Percentiles rank a stretch among this genome's conserved stretches.
These are phyloP conservation scores for Naganishia kalamii DNA, from an alignment of 768 basidiomycete genomes.

Conservation along the genomic window DNA sequence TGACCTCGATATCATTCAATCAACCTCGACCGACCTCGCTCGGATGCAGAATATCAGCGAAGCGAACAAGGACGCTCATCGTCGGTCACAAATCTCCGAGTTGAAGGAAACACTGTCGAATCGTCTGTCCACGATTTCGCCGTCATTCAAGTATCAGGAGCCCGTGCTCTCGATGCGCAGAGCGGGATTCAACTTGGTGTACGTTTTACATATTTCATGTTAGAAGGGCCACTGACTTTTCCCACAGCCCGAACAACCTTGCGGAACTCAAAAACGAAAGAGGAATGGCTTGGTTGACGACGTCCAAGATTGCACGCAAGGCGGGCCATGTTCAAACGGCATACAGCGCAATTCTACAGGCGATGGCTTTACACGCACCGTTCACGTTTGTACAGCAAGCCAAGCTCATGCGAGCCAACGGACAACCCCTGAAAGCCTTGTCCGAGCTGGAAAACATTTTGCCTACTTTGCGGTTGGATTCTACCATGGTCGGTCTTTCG, in stretches of 20 bases:
- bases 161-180: conserved; percentile 82
- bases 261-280: conserved; percentile 52
- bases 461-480: conserved; percentile 25
- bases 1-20: conserved; percentile 62
- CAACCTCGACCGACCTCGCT: neutral
- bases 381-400: conserved; percentile 86
- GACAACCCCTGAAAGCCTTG: conserved; percentile 75
- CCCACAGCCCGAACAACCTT: conserved; percentile 48
- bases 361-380: conserved; percentile 62
- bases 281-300: conserved; percentile 80
- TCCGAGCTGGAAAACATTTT: conserved; percentile 73
- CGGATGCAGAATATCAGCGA: conserved; percentile 9
- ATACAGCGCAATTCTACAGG: conserved; percentile 90
- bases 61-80: conserved; percentile 17
- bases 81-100: conserved; percentile 39
- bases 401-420: conserved; percentile 70
- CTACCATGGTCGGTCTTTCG: neutral
- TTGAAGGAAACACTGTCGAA: conserved; percentile 55
- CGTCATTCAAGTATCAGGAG: conserved; percentile 81
- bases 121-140: conserved; percentile 70
- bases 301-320: conserved; percentile 92
- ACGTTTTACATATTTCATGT: conserved; percentile 33
- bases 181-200: conserved; percentile 65
- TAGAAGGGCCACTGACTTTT: neutral
- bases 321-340: conserved; percentile 93